Conservation (phyloP, 2,329 filamentous ascomycete species). For the Colletotrichum truncatum region DNA sequence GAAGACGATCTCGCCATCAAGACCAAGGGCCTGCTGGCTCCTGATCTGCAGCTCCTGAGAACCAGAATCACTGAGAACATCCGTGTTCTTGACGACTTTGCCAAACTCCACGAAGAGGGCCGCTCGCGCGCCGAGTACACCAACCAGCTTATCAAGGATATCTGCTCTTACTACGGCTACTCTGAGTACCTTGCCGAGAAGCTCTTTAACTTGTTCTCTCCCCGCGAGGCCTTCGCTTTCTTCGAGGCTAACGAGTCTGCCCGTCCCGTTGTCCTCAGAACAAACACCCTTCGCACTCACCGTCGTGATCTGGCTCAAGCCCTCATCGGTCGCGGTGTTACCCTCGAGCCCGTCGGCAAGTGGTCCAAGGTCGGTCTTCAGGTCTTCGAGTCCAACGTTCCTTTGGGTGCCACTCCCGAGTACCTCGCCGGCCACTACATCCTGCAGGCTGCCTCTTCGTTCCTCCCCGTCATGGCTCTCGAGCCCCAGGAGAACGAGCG, state of each 20-base stretch:
- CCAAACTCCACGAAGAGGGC: slow-evolving; percentile 80
- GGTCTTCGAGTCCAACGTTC: slow-evolving; percentile 87
- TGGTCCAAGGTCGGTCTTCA: slow-evolving; percentile 99
- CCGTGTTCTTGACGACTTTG: slow-evolving; percentile 88
- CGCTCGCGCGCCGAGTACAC: slow-evolving; percentile 91
- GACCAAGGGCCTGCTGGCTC: slow-evolving; percentile 75
- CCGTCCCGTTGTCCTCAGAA: slow-evolving; percentile 93
- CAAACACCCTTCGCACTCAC: slow-evolving; percentile 88
- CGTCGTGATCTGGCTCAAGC: slow-evolving; percentile 86
- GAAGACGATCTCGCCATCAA: slow-evolving; percentile 68
- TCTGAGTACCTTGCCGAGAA: slow-evolving; percentile 95
- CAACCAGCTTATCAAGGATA: slow-evolving; percentile 85
- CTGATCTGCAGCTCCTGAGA: slow-evolving; percentile 89
- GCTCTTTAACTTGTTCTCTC: slow-evolving; percentile 90
- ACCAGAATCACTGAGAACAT: slow-evolving; percentile 93
- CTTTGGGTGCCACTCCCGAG: slow-evolving; percentile 93
- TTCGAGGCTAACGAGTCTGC: slow-evolving; percentile 98
- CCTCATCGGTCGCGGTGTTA: slow-evolving; percentile 95
- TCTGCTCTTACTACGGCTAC: slow-evolving; percentile 97
- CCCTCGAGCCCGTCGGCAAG: slow-evolving; percentile 95
- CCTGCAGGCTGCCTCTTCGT: slow-evolving; percentile 94
- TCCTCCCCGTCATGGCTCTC: slow-evolving; percentile 96
- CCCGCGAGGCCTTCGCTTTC: slow-evolving; percentile 94
- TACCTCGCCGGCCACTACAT: slow-evolving; percentile 99
- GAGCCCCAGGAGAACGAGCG: slow-evolving; percentile 91